Base-by-base conservation (phyloP, 1,284 basidiomycete species). In the Xerocomus cyaneibrunnescens region DNA sequence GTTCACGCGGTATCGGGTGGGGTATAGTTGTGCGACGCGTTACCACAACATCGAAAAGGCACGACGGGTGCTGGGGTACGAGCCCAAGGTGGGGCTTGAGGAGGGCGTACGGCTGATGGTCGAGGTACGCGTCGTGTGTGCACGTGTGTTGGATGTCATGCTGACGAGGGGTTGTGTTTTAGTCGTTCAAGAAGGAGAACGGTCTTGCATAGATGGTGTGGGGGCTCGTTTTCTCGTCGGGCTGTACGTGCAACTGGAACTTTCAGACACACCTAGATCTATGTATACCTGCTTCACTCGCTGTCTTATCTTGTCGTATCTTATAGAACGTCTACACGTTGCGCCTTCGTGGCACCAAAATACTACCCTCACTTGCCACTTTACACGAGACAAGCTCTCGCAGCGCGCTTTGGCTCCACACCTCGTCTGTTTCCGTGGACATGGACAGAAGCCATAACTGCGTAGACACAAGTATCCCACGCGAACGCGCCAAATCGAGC, bases 21-120 rank as follows among this genome's bases (percentile, higher is more conserved):
- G 81, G 19, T 93, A 85, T 67, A 84, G 80, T 41, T 88, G 85
- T 67, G 81, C 79, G 23, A 78, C 74, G 56, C 80, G 94, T 61
- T 98, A 89, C 78, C 91, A 96, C 72, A 97, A 98, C 69, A 94
- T 96, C 48, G 96, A 99, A 75, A 94, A 93, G 75, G 93, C 96
- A 9, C 79, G 95, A 59, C 75, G 94, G 50, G 81, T 98, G 56
- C 77, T 99, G 34, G 94, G 92, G 3, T 99, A 99, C 71, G 91
- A 94, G 67, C 97, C 96, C 0, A 74, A 93, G 50, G 86, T 97
- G 13, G 89, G 93, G 2, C 64, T 99, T 27, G 86, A 94, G 57
- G 95, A 99, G 61, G 96, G 93, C 21, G 80, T 98, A 53, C 80
- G 83, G 71, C 78, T 77, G 57, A 91, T 87, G 70, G 81, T 93